A percentile compares a stretch with the other conserved stretches of the same genome.
These are phyloP conservation scores for Aspergillus clavatus DNA, from an alignment of 2,329 filamentous ascomycete genomes.

Conservation along the genomic window DNA sequence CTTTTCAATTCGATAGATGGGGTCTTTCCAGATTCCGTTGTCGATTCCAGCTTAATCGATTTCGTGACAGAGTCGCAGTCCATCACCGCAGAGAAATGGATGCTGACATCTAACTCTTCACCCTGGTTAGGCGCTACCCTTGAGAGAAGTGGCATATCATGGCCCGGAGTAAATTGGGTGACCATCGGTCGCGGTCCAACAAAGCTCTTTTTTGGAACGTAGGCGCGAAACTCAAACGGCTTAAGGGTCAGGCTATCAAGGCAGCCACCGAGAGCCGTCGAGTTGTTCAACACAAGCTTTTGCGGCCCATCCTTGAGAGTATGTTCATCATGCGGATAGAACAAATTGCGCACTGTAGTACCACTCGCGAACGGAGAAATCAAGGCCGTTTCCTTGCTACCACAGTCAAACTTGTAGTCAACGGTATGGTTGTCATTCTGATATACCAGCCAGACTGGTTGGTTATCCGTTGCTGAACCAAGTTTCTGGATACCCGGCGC, in stretches of 20 bases:
- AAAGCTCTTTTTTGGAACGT: conserved; percentile 52
- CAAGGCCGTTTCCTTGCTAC: conserved; percentile 45
- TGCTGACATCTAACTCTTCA: conserved; percentile 47
- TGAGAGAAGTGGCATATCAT: conserved; percentile 55
- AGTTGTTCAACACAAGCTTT: conserved; percentile 46
- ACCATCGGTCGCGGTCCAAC: conserved; percentile 52
- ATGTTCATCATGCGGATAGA: conserved; percentile 57
- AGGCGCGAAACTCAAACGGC: conserved; percentile 56
- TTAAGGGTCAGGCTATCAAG: conserved; percentile 49
- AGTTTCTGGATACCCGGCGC: conserved; percentile 52
- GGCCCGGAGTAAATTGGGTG: conserved; percentile 57
- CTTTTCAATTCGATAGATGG: conserved; percentile 44
- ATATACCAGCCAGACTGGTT: conserved; percentile 44
- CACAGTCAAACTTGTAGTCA: conserved; percentile 56
- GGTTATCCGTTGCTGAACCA: conserved; percentile 39
- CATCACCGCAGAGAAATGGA: conserved; percentile 60
- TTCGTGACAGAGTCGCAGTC: conserved; percentile 53
- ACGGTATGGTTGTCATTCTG: conserved; percentile 46
- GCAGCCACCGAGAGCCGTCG: conserved; percentile 51
- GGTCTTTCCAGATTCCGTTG: conserved; percentile 43
- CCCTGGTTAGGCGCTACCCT: conserved; percentile 36
- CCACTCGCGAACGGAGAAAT: conserved; percentile 53
- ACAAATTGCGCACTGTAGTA: conserved; percentile 57
- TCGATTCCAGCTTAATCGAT: conserved; percentile 51
- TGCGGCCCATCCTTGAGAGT: conserved; percentile 46